Percentiles rank a stretch among this genome's conserved stretches.
These are phyloP conservation scores for Lactarius hengduanensis DNA, from an alignment of 768 basidiomycete species.

Conservation along the genomic window DNA sequence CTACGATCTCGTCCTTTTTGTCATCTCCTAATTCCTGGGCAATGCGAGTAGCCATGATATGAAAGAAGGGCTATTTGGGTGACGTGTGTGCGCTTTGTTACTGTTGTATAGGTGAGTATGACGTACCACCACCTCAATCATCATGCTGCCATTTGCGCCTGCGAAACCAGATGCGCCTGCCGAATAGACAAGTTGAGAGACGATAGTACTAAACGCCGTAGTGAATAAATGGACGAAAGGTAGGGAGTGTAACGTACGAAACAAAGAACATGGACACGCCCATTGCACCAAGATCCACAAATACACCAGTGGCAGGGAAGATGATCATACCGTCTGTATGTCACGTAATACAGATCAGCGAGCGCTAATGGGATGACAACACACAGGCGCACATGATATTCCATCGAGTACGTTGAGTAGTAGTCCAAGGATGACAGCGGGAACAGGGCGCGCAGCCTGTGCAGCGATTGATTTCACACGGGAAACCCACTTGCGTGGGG, in stretches of 20 bases:
- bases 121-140: constrained; percentile 93
- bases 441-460: constrained; percentile 48
- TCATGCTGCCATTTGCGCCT: constrained; percentile 92
- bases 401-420: constrained; percentile 92
- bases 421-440: constrained; percentile 81
- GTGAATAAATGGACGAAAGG: background rate
- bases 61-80: constrained; percentile 84
- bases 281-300: constrained; percentile 76
- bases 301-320: constrained; percentile 82
- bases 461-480: background rate
- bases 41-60: constrained; percentile 82
- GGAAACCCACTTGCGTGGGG: constrained; percentile 20
- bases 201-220: constrained; percentile 49
- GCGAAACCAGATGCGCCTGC: constrained; percentile 86
- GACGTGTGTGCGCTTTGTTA: background rate
- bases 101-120: background rate
- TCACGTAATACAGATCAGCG: background rate
- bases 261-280: constrained; percentile 97
- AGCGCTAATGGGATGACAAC: background rate
- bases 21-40: constrained; percentile 68
- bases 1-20: constrained; percentile 68
- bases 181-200: constrained; percentile 83
- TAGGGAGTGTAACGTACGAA: constrained; percentile 45
- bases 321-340: constrained; percentile 87
- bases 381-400: constrained; percentile 67